phyloP scores from a whole-genome alignment of 768 basidiomycete genomes.

The Sutorius australiensis region DNA sequence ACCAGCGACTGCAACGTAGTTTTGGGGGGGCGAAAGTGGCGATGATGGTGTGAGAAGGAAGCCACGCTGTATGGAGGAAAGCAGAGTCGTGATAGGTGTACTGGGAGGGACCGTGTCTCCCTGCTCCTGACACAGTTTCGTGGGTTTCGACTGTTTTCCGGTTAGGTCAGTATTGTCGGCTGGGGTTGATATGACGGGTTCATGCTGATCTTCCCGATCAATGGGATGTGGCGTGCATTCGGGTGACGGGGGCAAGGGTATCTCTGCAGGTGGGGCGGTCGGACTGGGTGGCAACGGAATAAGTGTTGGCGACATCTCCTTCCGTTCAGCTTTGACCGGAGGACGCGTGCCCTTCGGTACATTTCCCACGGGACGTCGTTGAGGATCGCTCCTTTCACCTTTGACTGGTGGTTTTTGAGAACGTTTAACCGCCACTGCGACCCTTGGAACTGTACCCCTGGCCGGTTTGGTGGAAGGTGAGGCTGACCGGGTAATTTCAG shows the following conservation, averaged over 20 bases:
- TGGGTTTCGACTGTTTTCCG: background rate
- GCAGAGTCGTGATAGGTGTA: slow-evolving; percentile 65
- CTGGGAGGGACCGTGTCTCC: slow-evolving; percentile 25
- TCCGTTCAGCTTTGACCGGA: slow-evolving; percentile 8
- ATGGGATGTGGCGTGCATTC: slow-evolving; percentile 1
- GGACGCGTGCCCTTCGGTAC: slow-evolving; percentile 11
- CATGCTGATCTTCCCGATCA: slow-evolving; percentile 4
- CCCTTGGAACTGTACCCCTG: background rate
- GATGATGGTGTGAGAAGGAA: slow-evolving; percentile 65
- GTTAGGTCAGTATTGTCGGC: background rate
- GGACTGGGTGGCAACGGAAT: slow-evolving; percentile 23
- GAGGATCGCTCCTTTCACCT: slow-evolving; percentile 7
- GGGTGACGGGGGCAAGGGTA: slow-evolving; percentile 23
- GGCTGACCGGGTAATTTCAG: slow-evolving; percentile 2
- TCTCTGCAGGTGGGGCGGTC: slow-evolving; percentile 13
- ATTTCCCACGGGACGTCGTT: slow-evolving; percentile 5
- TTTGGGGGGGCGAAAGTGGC: slow-evolving; percentile 55
- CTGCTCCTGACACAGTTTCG: slow-evolving; percentile 1
- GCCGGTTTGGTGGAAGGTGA: slow-evolving; percentile 9
- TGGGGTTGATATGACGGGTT: background rate
- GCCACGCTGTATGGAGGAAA: slow-evolving; percentile 60
- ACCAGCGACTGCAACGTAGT: slow-evolving; percentile 30
- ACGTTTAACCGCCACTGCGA: slow-evolving; percentile 1
- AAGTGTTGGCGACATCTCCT: slow-evolving; percentile 15
- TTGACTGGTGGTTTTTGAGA: slow-evolving; percentile 10